Evolutionary conservation across 495 filamentous ascomycete genomes (phyloP), one percentile per base, ranked within the genome.

Genomic region (Aspergillus conjunctus): DNA sequence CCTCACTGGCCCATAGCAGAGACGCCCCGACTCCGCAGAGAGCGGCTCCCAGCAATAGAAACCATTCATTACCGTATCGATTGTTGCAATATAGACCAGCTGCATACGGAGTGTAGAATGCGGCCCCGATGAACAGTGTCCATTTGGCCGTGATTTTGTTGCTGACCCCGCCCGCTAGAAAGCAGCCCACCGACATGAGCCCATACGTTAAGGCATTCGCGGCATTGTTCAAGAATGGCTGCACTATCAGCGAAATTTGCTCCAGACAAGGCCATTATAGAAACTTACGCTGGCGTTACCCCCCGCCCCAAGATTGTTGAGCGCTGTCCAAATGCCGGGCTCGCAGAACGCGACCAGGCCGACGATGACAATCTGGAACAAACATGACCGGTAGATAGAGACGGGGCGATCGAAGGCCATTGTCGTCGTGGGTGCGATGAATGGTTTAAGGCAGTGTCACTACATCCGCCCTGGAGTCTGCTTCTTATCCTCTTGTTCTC

Each of bases 31-130:
- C 56, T 21, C 84, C 83, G 66, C 84, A 87, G 10, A 78, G 76
- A 3, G 77, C 81, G 7, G 81, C 82, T 7, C 82, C 84, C 2
- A 86, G 74, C 15, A 85, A 64, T 0, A 85, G 75, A 52, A 87
- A 79, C 84, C 83, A 87, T 51, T 80, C 74, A 11, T 73, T 78
- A 5, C 82, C 83, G 65, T 79, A 84, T 0, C 81, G 77, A 65
- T 83, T 86, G 64, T 87, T 85, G 56, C 79, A 76, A 59, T 86
- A 87, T 20, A 87, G 66, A 0, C 79, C 77, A 5, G 83, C 83
- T 1, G 79, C 81, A 63, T 85, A 86, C 0, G 83, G 77, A 0
- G 82, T 79, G 46, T 84, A 87, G 4, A 82, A 82, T 6, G 83
- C 67, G 4, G 84, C 81, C 3, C 83, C 83, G 43, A 83, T 70